Evolutionary conservation across 768 basidiomycete genomes (phyloP).

Genomic region (Neoboletus magnificus): DNA sequence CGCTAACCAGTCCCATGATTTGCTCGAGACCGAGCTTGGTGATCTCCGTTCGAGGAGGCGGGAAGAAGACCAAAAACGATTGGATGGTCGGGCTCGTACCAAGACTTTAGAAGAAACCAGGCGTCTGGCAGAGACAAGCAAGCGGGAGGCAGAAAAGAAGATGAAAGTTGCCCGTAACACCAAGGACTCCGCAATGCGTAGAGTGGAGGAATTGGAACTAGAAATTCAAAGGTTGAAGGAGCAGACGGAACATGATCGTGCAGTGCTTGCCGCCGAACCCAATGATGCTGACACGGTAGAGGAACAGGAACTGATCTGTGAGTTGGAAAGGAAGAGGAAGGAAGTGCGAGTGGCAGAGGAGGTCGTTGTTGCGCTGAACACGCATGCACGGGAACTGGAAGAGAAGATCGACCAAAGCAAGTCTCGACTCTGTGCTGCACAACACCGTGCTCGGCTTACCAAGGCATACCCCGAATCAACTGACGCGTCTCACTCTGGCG

Average conservation of each 20-base stretch:
- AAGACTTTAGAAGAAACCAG: slow-evolving; percentile 85
- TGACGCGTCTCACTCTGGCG: slow-evolving; percentile 2
- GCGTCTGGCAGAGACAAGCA: slow-evolving; percentile 74
- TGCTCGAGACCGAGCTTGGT: slow-evolving; percentile 72
- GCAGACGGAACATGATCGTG: slow-evolving; percentile 53
- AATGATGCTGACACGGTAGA: slow-evolving; percentile 41
- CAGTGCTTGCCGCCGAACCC: slow-evolving; percentile 45
- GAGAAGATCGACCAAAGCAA: slow-evolving; percentile 62
- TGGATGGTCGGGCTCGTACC: slow-evolving; percentile 78
- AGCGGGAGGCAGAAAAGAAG: slow-evolving; percentile 86
- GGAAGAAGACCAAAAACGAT: slow-evolving; percentile 74
- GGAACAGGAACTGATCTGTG: slow-evolving; percentile 42
- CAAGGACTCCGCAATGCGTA: slow-evolving; percentile 58
- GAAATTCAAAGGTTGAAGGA: slow-evolving; percentile 57
- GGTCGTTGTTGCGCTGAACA: slow-evolving; percentile 55
- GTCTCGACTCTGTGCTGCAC: slow-evolving; percentile 54
- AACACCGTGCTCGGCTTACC: slow-evolving; percentile 53
- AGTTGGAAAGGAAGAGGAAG: slow-evolving; percentile 53
- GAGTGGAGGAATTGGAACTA: slow-evolving; percentile 56
- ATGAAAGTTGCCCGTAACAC: slow-evolving; percentile 64
- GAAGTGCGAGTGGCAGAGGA: slow-evolving; percentile 64
- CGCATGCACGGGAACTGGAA: slow-evolving; percentile 71
- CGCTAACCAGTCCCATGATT: slow-evolving; percentile 56
- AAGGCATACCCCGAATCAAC: slow-evolving; percentile 31
- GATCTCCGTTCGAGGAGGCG: slow-evolving; percentile 71